Conservation (phyloP, 495 filamentous ascomycete species). For the Xylaria venustula region DNA sequence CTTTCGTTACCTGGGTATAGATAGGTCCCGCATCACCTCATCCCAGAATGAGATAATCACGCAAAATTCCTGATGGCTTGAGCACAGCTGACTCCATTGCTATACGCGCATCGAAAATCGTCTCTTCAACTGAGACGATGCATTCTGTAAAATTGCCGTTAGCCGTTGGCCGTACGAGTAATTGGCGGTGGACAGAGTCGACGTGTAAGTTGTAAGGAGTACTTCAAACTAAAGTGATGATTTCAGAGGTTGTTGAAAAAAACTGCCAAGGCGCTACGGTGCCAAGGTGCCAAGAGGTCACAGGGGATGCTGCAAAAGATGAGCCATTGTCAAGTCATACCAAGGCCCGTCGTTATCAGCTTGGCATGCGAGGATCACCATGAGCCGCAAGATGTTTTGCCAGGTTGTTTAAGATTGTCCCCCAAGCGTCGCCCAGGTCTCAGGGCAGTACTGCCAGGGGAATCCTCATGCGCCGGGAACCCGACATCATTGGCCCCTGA, state of each 20-base stretch:
- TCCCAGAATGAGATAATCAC: background rate
- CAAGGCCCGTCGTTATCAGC: slow-evolving; percentile 2
- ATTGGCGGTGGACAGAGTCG: too few relatives aligned
- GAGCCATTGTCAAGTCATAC: background rate
- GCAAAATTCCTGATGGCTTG: background rate
- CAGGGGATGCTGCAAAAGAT: background rate
- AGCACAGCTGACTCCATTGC: background rate
- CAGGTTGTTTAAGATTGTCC: background rate
- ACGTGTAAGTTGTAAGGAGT: too few relatives aligned
- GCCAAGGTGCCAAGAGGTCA: slow-evolving; percentile 2
- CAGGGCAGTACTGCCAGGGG: background rate
- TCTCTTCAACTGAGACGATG: too few relatives aligned
- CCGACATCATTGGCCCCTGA: background rate
- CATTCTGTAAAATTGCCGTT: too few relatives aligned
- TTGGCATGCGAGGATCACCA: slow-evolving; percentile 9
- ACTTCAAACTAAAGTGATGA: background rate
- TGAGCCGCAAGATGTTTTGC: slow-evolving; percentile 6
- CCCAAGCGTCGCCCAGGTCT: background rate
- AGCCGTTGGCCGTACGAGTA: too few relatives aligned
- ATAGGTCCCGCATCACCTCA: background rate
- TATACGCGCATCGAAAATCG: too few relatives aligned
- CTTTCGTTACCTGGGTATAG: background rate
- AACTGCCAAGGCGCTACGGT: background rate
- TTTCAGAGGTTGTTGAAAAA: slow-evolving; percentile 2
- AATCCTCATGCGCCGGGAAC: background rate